phyloP scores from a whole-genome alignment of 495 filamentous ascomycete genomes.

The Ramalina intermedia region DNA sequence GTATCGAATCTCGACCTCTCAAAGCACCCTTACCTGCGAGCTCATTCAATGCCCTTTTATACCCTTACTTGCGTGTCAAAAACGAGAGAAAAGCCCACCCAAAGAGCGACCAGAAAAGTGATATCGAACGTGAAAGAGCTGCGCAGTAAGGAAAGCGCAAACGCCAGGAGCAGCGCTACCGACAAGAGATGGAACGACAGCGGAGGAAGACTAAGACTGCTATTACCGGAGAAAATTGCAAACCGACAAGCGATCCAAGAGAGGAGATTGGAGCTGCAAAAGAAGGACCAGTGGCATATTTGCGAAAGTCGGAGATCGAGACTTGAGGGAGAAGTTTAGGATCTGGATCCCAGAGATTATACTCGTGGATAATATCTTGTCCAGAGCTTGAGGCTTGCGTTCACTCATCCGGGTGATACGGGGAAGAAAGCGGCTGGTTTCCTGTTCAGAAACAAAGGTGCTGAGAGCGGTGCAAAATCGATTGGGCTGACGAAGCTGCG shows the following conservation, averaged over 20 bases:
- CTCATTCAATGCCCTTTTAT: too few species aligned
- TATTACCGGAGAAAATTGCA: conserved; percentile 43
- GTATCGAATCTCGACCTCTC: too few species aligned
- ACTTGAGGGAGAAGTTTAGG: conserved; percentile 14
- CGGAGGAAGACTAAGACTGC: conserved; percentile 29
- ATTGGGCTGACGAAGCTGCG: too few species aligned
- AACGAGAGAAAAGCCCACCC: conserved; percentile 64
- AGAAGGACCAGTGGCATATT: conserved; percentile 34
- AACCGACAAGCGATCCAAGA: conserved; percentile 56
- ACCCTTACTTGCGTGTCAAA: too few species aligned
- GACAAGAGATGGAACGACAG: conserved; percentile 27
- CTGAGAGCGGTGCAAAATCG: too few species aligned
- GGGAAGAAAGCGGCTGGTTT: too few species aligned
- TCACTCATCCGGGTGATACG: too few species aligned
- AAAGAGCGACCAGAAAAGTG: conserved; percentile 61
- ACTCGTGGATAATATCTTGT: conserved; percentile 26
- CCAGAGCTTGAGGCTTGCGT: conserved; percentile 34
- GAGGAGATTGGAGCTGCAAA: conserved; percentile 50
- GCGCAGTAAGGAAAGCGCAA: conserved; percentile 35
- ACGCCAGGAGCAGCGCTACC: conserved; percentile 32
- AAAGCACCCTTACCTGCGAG: too few species aligned
- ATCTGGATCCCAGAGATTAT: conserved; percentile 29
- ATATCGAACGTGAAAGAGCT: conserved; percentile 61
- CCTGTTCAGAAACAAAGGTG: too few species aligned
- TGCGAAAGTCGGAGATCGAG: conserved; percentile 18